phyloP scores from a whole-genome alignment of 2,329 filamentous ascomycete species.

The Shiraia sp. region DNA sequence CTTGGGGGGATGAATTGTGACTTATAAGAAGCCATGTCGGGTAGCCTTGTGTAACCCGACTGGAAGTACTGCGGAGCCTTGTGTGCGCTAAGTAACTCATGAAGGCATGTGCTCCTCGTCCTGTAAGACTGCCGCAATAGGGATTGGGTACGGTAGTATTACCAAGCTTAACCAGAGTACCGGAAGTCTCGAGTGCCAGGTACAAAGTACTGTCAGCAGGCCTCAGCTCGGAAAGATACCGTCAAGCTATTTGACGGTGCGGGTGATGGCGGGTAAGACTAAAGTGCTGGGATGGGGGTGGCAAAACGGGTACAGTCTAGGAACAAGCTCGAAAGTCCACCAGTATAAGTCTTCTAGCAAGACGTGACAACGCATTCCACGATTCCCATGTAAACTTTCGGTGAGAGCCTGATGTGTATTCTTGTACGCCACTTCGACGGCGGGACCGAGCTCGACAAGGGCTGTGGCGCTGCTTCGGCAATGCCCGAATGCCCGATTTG shows the following conservation, averaged over 20 bases:
- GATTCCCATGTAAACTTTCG: slow-evolving; percentile 32
- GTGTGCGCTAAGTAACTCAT: slow-evolving; percentile 46
- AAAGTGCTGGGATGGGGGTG: slow-evolving; percentile 36
- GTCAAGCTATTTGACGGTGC: slow-evolving; percentile 27
- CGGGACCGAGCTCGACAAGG: slow-evolving; percentile 26
- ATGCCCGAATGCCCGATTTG: slow-evolving; percentile 34
- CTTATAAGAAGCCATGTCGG: slow-evolving; percentile 49
- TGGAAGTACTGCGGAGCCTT: slow-evolving; percentile 37
- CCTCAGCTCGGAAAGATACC: slow-evolving; percentile 35
- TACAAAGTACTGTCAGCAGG: slow-evolving; percentile 41
- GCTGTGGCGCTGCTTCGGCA: slow-evolving; percentile 36
- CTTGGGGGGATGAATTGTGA: slow-evolving; percentile 41
- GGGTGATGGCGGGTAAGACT: slow-evolving; percentile 29
- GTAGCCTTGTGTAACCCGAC: slow-evolving; percentile 41
- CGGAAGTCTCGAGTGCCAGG: slow-evolving; percentile 20
- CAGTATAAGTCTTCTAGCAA: slow-evolving; percentile 36
- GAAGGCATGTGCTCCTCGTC: slow-evolving; percentile 42
- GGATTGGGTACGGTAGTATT: slow-evolving; percentile 21
- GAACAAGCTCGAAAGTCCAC: slow-evolving; percentile 31
- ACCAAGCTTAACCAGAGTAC: slow-evolving; percentile 20
- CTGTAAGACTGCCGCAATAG: slow-evolving; percentile 23
- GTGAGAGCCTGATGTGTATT: slow-evolving; percentile 30
- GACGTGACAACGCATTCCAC: slow-evolving; percentile 31
- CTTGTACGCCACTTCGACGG: slow-evolving; percentile 31
- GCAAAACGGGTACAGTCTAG: slow-evolving; percentile 33